Conservation (phyloP, 345 rosid genomes). For the Orychophragmus violaceus region DNA sequence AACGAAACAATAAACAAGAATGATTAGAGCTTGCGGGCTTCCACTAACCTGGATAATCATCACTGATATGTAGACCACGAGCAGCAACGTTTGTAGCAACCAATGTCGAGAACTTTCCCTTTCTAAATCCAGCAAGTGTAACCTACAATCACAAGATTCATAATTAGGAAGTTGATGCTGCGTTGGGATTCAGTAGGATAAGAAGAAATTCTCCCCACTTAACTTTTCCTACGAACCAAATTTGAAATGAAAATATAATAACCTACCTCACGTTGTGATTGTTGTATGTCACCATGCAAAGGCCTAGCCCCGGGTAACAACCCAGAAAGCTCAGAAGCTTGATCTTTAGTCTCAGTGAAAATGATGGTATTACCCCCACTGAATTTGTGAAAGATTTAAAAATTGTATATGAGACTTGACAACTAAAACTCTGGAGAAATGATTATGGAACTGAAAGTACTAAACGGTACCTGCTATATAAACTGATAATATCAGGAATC, state of each 20-base stretch:
- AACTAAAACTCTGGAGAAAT: not conserved
- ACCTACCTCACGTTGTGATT: slow-evolving; percentile 80
- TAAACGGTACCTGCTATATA: slow-evolving; percentile 47
- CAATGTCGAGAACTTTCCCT: slow-evolving; percentile 76
- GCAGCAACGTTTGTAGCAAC: slow-evolving; percentile 97
- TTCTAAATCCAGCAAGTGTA: too few species aligned
- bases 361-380: slow-evolving; percentile 93
- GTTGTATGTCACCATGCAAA: too few species aligned
- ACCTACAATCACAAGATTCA: too few species aligned
- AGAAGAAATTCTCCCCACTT: too few species aligned
- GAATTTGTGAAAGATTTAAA: slow-evolving; percentile 18
- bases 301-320: too few species aligned
- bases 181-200: too few species aligned
- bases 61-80: slow-evolving; percentile 89
- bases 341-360: too few species aligned
- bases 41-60: slow-evolving; percentile 83
- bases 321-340: too few species aligned
- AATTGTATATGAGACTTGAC: not conserved
- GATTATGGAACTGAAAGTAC: not conserved
- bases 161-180: too few species aligned
- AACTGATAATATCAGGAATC: too few species aligned
- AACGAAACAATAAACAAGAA: not conserved
- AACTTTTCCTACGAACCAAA: not conserved
- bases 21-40: not conserved
- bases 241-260: not conserved